Conservation (phyloP, 1,284 basidiomycete genomes). For the Apiotrichum mycotoxinovorans region DNA sequence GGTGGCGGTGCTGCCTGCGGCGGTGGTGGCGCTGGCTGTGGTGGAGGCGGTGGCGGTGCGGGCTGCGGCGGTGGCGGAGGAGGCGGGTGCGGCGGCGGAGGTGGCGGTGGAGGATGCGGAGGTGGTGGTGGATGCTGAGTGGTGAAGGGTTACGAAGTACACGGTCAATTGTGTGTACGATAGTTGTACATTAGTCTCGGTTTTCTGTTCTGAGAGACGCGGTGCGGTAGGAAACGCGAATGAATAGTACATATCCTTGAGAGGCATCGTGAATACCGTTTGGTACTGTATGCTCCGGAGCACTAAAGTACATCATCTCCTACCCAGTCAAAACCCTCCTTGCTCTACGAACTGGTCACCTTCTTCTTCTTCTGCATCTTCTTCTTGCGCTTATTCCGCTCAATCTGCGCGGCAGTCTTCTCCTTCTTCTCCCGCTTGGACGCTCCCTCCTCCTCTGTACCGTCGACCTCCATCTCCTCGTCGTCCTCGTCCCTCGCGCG, state of each 20-base stretch:
- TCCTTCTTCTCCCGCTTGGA: conserved; percentile 29
- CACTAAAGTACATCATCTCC: too few species aligned
- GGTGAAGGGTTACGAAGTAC: not conserved
- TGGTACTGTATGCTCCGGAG: too few species aligned
- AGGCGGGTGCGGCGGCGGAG: not conserved
- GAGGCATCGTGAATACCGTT: too few species aligned
- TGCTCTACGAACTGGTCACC: conserved; percentile 2
- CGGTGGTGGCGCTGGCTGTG: not conserved
- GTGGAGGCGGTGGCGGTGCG: not conserved
- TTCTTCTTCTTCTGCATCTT: conserved; percentile 24
- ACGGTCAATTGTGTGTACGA: not conserved
- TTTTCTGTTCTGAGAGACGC: too few species aligned
- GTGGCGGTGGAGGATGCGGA: conserved; percentile 2
- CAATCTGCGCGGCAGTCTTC: conserved; percentile 37
- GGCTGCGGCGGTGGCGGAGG: not conserved
- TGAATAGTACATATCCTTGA: too few species aligned
- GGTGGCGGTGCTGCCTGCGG: not conserved
- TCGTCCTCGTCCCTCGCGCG: conserved; percentile 2
- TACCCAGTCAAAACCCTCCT: too few species aligned
- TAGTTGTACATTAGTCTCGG: too few species aligned
- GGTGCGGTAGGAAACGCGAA: too few species aligned
- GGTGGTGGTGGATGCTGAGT: not conserved
- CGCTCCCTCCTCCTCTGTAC: conserved; percentile 11
- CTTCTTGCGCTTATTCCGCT: conserved; percentile 42
- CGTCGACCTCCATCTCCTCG: conserved; percentile 1